These are phyloP conservation scores for Cystobasidium onofrii DNA, from an alignment of 768 basidiomycete species.

Conservation along the genomic window DNA sequence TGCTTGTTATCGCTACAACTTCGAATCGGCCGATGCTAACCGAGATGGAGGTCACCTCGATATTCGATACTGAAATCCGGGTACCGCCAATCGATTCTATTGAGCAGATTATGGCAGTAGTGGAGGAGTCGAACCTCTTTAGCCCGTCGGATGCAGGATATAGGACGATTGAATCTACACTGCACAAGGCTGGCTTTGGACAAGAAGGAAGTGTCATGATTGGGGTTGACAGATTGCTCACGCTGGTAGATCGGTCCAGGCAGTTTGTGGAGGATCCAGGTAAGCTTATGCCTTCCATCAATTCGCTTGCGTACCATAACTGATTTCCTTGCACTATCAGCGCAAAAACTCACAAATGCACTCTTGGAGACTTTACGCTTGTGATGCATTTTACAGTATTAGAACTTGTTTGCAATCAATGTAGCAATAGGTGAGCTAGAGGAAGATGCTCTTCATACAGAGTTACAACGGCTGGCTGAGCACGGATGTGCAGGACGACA, in stretches of 20 bases:
- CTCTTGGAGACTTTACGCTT: neutral
- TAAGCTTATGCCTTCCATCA: neutral
- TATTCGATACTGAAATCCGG: slow-evolving; percentile 76
- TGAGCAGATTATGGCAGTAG: slow-evolving; percentile 62
- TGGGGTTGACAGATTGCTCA: slow-evolving; percentile 88
- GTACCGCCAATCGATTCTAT: slow-evolving; percentile 74
- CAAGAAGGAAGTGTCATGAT: slow-evolving; percentile 58
- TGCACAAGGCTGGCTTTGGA: slow-evolving; percentile 57
- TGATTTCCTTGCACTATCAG: neutral
- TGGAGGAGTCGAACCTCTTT: slow-evolving; percentile 74
- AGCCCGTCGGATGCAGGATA: slow-evolving; percentile 46
- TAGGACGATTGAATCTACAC: neutral
- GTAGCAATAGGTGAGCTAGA: neutral
- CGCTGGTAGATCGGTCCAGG: slow-evolving; percentile 87
- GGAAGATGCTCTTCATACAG: neutral
- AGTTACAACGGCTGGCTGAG: neutral
- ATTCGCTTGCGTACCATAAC: neutral
- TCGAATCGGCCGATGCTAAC: slow-evolving; percentile 75
- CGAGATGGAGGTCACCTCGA: slow-evolving; percentile 79
- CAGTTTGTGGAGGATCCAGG: slow-evolving; percentile 83
- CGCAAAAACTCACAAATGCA: neutral
- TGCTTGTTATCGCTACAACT: slow-evolving; percentile 84
- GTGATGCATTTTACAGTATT: neutral
- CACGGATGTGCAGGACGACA: neutral
- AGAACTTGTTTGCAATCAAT: neutral